Base-by-base conservation (phyloP, 1,139 yeast genomes). In the Geotrichum klebahnii region DNA sequence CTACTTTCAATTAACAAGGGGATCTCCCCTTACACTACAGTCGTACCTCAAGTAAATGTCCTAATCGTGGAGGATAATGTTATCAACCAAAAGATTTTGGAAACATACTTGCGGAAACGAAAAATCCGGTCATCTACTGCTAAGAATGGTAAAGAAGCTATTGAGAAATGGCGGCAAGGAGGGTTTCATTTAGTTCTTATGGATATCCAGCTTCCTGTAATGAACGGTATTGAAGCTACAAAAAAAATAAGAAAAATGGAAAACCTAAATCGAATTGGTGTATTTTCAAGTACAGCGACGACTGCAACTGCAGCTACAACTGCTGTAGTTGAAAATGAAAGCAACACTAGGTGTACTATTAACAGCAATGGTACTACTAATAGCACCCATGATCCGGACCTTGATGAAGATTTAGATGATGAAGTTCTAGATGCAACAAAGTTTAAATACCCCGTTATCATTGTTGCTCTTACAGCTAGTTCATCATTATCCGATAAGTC, bases 61-160 rank as follows among this genome's bases (percentile, higher is more conserved):
- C 71, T 92, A 50, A 92, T 92, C 32, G 98, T 94, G 5, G 98
- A 92, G 67, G 98, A 92, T 73, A 92, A 92, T 66, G 84, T 92
- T 44, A 90, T 92, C 61, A 92, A 92, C 68, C 95, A 88, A 70
- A 87, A 88, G 44, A 90, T 92, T 75, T 75, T 92, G 63, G 95
- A 92, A 26, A 88, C 95, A n/a, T 92, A 89, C 62, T 74, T 92
- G 65, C 77, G 90, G 58, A 84, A 88, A 58, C 90, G 92, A 60
- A 81, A 86, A 57, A 90, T 92, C 34, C 84, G 84, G 45, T 89
- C 85, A 57, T 83, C 83, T 55, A 83, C 89, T 41, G 97, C 97
- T 5, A 83, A 85, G 53, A 89, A 88, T 59, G 97, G 97, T 26
- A 81, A 82, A 58, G 97, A 90, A 61, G 97, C 97, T 0, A 79